These are phyloP conservation scores for Globisporangium radiosum DNA, from an alignment of 352 stramenopile genomes.

Conservation along the genomic window DNA sequence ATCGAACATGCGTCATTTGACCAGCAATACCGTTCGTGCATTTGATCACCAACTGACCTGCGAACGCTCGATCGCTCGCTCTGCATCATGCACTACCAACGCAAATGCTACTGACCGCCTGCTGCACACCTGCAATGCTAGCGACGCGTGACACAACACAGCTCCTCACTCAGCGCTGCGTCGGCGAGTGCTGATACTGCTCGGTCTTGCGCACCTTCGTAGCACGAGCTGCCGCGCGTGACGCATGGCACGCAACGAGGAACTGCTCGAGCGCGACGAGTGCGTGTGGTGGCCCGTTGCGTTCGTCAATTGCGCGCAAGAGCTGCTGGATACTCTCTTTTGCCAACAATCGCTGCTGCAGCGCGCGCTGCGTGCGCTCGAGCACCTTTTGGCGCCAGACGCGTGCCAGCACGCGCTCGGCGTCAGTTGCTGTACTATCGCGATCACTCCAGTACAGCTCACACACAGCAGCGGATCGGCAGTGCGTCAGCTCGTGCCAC, in stretches of 20 bases:
- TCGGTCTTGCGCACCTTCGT: slow-evolving; percentile 8
- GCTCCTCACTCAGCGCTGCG: not conserved
- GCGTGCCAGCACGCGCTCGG: slow-evolving; percentile 1
- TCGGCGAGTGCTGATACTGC: not conserved
- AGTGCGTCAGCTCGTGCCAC: slow-evolving; percentile 33
- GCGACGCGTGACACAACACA: too few relatives aligned
- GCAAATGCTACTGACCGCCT: too few relatives aligned
- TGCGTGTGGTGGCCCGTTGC: slow-evolving; percentile 21
- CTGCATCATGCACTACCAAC: too few relatives aligned
- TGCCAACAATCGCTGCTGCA: slow-evolving; percentile 45
- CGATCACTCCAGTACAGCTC: slow-evolving; percentile 33
- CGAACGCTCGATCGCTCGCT: too few relatives aligned
- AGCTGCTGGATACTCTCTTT: slow-evolving; percentile 55
- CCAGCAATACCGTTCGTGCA: too few relatives aligned
- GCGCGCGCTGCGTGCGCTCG: slow-evolving; percentile 27
- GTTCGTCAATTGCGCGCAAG: slow-evolving; percentile 32
- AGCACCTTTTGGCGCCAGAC: slow-evolving; percentile 50
- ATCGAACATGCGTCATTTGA: too few relatives aligned
- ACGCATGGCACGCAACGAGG: slow-evolving; percentile 15
- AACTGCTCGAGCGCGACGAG: slow-evolving; percentile 45
- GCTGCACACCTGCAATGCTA: too few relatives aligned
- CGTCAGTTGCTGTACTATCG: not conserved
- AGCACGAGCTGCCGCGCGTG: not conserved
- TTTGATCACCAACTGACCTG: too few relatives aligned
- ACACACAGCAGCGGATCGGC: slow-evolving; percentile 17